Evolutionary conservation across 805 yeast genomes (phyloP).

Genomic region (Candida vartiovaarae): DNA sequence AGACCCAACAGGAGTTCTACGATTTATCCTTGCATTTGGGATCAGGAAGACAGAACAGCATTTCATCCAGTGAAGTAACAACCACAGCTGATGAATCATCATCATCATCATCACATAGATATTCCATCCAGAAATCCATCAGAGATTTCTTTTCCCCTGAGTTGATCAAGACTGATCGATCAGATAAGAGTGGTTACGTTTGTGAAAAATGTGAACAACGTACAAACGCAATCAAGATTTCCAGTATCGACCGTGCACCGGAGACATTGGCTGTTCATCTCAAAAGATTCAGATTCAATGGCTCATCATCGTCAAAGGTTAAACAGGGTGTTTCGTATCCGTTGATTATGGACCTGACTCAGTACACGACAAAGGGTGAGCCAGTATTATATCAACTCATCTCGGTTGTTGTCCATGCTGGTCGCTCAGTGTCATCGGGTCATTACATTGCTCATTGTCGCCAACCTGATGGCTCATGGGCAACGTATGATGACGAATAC

Average conservation of each 20-base stretch:
- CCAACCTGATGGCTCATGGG: slow-evolving; percentile 92
- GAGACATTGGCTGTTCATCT: slow-evolving; percentile 83
- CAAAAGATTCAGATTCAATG: slow-evolving; percentile 86
- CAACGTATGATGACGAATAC: slow-evolving; percentile 89
- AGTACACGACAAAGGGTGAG: slow-evolving; percentile 41
- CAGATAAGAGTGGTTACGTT: slow-evolving; percentile 69
- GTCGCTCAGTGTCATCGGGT: slow-evolving; percentile 86
- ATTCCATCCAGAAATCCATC: slow-evolving; percentile 69
- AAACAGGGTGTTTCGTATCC: slow-evolving; percentile 83
- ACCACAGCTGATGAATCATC: slow-evolving; percentile 2
- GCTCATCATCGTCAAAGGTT: slow-evolving; percentile 72
- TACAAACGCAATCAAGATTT: slow-evolving; percentile 71
- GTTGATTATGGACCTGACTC: slow-evolving; percentile 63
- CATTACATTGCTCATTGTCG: slow-evolving; percentile 88
- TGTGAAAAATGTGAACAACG: slow-evolving; percentile 81
- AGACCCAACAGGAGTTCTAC: slow-evolving; percentile 88
- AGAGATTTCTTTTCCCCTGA: slow-evolving; percentile 81
- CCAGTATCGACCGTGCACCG: slow-evolving; percentile 74
- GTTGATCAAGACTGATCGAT: slow-evolving; percentile 56
- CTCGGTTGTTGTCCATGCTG: slow-evolving; percentile 89
- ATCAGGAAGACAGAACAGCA: slow-evolving; percentile 18
- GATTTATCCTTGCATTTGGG: slow-evolving; percentile 78
- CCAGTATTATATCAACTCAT: slow-evolving; percentile 63
- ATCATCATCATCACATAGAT: slow-evolving; percentile 29
- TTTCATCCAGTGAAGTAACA: slow-evolving; percentile 4